These are phyloP conservation scores for Kwoniella sp. DNA, from an alignment of 768 basidiomycete species.

Conservation along the genomic window DNA sequence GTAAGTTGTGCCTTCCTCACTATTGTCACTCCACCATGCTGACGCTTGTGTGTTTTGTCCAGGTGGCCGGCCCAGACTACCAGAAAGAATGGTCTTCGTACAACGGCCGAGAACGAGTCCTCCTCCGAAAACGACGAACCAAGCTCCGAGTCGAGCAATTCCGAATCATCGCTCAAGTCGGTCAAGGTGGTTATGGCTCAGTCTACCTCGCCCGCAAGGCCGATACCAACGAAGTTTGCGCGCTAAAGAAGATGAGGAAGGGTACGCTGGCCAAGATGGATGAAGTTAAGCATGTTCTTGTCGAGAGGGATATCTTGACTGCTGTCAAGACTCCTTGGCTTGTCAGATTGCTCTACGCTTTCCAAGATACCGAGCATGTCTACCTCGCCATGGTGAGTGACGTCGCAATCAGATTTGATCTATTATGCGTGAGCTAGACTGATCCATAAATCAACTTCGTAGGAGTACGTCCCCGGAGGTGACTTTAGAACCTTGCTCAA, in stretches of 20 bases:
- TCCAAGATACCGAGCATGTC: conserved; percentile 86
- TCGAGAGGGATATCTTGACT: conserved; percentile 95
- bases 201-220: conserved; percentile 93
- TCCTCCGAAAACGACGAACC: conserved; percentile 86
- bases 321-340: conserved; percentile 98
- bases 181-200: conserved; percentile 98
- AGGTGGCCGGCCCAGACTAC: conserved; percentile 47
- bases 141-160: conserved; percentile 93
- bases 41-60: conserved; percentile 34
- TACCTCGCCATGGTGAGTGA: conserved; percentile 82
- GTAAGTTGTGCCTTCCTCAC: too few species aligned
- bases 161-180: conserved; percentile 97
- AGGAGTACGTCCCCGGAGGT: conserved; percentile 95
- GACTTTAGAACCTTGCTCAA: conserved; percentile 97
- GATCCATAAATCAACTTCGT: not conserved
- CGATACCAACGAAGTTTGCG: conserved; percentile 94
- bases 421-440: too few species aligned
- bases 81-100: conserved; percentile 87
- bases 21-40: too few species aligned
- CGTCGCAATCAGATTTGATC: not conserved
- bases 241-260: conserved; percentile 96
- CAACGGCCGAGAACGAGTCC: conserved; percentile 86
- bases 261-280: conserved; percentile 96
- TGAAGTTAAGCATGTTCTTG: conserved; percentile 96
- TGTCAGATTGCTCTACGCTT: conserved; percentile 89